Evolutionary conservation across 208 protist species (phyloP), one percentile per base, ranked within the genome.

Genomic region (Polymyxa betae): DNA sequence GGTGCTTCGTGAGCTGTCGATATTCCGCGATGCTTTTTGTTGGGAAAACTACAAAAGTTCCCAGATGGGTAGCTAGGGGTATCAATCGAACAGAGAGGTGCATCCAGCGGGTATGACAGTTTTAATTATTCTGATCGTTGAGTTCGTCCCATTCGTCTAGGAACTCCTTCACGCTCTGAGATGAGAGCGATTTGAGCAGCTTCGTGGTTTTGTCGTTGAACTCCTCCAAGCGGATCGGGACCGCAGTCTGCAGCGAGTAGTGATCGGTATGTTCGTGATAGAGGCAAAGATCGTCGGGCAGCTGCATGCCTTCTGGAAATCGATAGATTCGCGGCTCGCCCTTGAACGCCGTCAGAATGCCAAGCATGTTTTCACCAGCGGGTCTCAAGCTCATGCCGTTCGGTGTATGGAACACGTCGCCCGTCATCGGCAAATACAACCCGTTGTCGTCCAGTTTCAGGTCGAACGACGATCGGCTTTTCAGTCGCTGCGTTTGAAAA

Each of bases 41-140:
- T n/a, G n/a, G n/a, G n/a, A n/a, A n/a, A n/a, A n/a, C n/a, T n/a
- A n/a, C n/a, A n/a, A n/a, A n/a, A n/a, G n/a, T n/a, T n/a, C n/a
- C n/a, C n/a, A n/a, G n/a, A n/a, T n/a, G n/a, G n/a, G n/a, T n/a
- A n/a, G n/a, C n/a, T n/a, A n/a, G n/a, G n/a, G n/a, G n/a, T n/a
- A n/a, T n/a, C n/a, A n/a, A n/a, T n/a, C n/a, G n/a, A n/a, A n/a
- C n/a, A n/a, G n/a, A n/a, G n/a, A n/a, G n/a, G n/a, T n/a, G n/a
- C n/a, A n/a, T n/a, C n/a, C n/a, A n/a, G n/a, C n/a, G n/a, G n/a
- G n/a, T n/a, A n/a, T n/a, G n/a, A n/a, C n/a, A n/a, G n/a, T n/a
- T 66, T 82, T n/a, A 82, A n/a, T 82, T 82, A n/a, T 82, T n/a
- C 72, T 82, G 72, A n/a, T 82, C 72, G 72, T 82, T 35, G 10